A percentile compares a stretch with the other conserved stretches of the same genome.
Evolutionary conservation across 164 flowering plant genomes (phyloP).

Genomic region (Santalum album): DNA sequence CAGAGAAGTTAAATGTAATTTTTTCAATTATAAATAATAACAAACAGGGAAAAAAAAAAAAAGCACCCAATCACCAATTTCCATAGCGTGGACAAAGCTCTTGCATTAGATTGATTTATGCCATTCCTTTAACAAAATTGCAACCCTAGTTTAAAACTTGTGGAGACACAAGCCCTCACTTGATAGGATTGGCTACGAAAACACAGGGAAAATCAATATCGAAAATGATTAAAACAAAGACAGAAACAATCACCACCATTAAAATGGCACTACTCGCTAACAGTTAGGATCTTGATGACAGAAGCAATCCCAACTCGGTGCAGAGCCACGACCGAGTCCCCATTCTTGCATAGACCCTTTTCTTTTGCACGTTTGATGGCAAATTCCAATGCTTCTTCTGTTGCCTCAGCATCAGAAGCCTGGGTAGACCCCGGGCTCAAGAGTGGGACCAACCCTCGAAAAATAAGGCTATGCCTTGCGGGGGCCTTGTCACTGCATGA

Average conservation of each 20-base stretch:
- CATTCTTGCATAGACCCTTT: slow-evolving; percentile 62
- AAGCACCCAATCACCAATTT: no score
- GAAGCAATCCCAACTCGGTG: slow-evolving; percentile 68
- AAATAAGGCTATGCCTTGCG: slow-evolving; percentile 80
- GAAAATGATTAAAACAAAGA: no score
- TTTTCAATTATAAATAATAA: no score
- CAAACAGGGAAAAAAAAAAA: no score
- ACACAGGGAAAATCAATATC: no score
- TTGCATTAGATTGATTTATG: no score
- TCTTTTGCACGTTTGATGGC: slow-evolving; percentile 55
- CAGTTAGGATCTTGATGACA: slow-evolving; percentile 65
- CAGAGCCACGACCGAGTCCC: slow-evolving; percentile 76
- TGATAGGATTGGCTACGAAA: no score
- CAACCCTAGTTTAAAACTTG: no score
- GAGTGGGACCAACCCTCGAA: slow-evolving; percentile 67
- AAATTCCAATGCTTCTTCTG: slow-evolving; percentile 64
- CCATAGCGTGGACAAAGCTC: no score
- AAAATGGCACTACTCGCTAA: slow-evolving; percentile 12
- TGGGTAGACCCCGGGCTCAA: slow-evolving; percentile 63
- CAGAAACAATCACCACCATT: neutral
- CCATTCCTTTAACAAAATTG: no score
- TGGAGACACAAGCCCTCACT: no score
- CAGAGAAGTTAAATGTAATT: no score
- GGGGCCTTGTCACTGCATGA: slow-evolving; percentile 79
- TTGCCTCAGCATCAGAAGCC: slow-evolving; percentile 67